Conservation (phyloP, 192 early-diverging fungal species). For the Phlyctochytrium arcticum region DNA sequence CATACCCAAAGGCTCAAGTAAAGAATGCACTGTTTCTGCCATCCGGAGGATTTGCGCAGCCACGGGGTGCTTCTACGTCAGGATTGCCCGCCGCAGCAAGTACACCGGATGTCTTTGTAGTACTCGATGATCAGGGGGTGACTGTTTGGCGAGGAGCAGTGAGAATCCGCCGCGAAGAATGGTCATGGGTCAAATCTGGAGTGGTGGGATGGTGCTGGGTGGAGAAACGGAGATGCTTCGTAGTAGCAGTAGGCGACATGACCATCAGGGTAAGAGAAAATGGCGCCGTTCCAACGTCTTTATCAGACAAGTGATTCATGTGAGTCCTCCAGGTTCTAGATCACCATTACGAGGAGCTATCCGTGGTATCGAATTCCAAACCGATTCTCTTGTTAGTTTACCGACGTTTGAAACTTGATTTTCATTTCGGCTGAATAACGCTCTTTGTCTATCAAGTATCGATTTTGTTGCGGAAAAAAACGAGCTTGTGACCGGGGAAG, state of each 20-base stretch:
- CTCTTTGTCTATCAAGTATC: too few species aligned
- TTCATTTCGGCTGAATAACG: too few species aligned
- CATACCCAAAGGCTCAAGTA: constrained; percentile 18
- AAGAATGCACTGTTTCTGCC: constrained; percentile 31
- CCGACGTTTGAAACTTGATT: not conserved
- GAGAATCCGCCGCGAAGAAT: constrained; percentile 1
- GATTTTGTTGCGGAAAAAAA: constrained; percentile 30
- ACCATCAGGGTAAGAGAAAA: constrained; percentile 30
- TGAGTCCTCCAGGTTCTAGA: constrained; percentile 32
- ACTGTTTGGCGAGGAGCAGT: constrained; percentile 28
- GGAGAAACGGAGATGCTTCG: constrained; percentile 24
- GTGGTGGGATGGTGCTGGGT: constrained; percentile 36
- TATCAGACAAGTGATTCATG: too few species aligned
- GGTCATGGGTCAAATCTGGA: constrained; percentile 3
- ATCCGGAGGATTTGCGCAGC: too few species aligned
- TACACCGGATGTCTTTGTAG: constrained; percentile 31
- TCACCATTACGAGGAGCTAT: constrained; percentile 32
- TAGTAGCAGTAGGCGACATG: constrained; percentile 40
- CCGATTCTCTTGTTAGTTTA: constrained; percentile 41
- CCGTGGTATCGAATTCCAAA: constrained; percentile 28
- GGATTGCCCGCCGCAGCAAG: too few species aligned
- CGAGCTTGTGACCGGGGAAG: constrained; percentile 41
- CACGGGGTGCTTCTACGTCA: too few species aligned
- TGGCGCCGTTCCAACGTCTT: not conserved
- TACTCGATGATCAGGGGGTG: constrained; percentile 32